Conservation (phyloP, 1,284 basidiomycete genomes). For the Cutaneotrichosporon sp. region DNA sequence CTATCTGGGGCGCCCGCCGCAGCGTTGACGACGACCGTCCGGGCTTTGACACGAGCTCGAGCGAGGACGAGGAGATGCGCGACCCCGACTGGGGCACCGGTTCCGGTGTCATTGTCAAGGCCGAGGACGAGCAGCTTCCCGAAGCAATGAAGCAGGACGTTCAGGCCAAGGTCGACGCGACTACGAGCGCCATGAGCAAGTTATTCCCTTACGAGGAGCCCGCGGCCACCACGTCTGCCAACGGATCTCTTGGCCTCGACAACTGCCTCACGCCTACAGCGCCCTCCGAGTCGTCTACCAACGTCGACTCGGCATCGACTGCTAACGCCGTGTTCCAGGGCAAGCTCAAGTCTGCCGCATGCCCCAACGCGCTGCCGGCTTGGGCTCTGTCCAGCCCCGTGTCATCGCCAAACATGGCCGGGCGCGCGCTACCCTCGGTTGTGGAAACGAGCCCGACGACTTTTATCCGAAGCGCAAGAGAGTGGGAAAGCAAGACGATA, state of each 20-base stretch:
- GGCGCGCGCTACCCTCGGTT: conserved; percentile 8
- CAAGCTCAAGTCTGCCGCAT: conserved; percentile 29
- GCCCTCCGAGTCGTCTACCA: conserved; percentile 27
- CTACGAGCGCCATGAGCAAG: conserved; percentile 39
- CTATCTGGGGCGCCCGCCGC: conserved; percentile 36
- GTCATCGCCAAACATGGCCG: conserved; percentile 29
- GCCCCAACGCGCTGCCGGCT: conserved; percentile 25
- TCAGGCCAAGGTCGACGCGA: conserved; percentile 32
- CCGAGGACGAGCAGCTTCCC: conserved; percentile 30
- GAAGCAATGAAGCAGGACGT: conserved; percentile 28
- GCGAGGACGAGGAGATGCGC: conserved; percentile 40
- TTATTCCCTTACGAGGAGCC: conserved; percentile 31
- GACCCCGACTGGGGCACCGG: conserved; percentile 36
- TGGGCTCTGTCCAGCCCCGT: conserved; percentile 37
- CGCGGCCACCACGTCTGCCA: conserved; percentile 22
- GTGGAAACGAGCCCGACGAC: conserved; percentile 33
- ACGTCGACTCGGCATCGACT: conserved; percentile 21
- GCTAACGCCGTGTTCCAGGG: conserved; percentile 21
- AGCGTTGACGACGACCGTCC: conserved; percentile 18
- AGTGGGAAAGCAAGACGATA: conserved; percentile 14
- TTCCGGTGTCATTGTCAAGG: conserved; percentile 31
- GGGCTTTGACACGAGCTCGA: conserved; percentile 29
- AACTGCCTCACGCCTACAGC: conserved; percentile 14
- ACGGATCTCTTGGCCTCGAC: conserved; percentile 24
- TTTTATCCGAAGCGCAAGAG: conserved; percentile 17